Base-by-base conservation (phyloP, 1,139 yeast genomes). In the Taphrina communis region DNA sequence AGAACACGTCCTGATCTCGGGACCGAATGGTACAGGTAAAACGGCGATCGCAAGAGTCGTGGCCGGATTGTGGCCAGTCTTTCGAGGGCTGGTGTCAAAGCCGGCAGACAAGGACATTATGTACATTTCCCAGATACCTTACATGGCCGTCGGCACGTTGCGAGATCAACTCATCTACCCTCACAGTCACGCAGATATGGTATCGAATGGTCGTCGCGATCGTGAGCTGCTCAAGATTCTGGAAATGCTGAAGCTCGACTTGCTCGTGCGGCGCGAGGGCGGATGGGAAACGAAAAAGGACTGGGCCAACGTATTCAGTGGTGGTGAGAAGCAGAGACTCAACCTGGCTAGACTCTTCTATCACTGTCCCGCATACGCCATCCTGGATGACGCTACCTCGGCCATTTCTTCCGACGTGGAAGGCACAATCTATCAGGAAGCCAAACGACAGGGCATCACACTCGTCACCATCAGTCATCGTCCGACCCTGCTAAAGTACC, bases 401-500 rank as follows among this genome's bases (percentile, higher is more conserved):
- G 97, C 98, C 0, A 94, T 93, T 17, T 87, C 93, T 70, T 88
- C 90, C 50, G 98, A 93, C 78, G 93, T 90, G 76, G 98, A 93
- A 78, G 97, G 93, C 73, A 85, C 88, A 72, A 82, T 93, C 71
- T 93, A 92, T 78, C 96, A 90, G 75, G 78, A 88, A 72, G 83
- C 93, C 77, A 89, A 86, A 75, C 81, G 80, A 70, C 86, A 86
- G 75, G 85, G 86, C 60, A 89, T 91, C 76, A 89, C 96, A 0
- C 86, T 90, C 72, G 85, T 93, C 70, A 91, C 97, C 0, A 85
- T 93, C 72, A 86, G 93, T 62, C 97, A 92, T 77, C 85, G 97
- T 68, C 96, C 96, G 48, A 83, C 91, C 68, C 82, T 93, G 76
- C 85, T 90, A 80, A 89, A 90, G 77, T 92, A 91, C 77, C 98